Base-by-base conservation (phyloP, 2,329 filamentous ascomycete genomes). In the Colletotrichum sp. region DNA sequence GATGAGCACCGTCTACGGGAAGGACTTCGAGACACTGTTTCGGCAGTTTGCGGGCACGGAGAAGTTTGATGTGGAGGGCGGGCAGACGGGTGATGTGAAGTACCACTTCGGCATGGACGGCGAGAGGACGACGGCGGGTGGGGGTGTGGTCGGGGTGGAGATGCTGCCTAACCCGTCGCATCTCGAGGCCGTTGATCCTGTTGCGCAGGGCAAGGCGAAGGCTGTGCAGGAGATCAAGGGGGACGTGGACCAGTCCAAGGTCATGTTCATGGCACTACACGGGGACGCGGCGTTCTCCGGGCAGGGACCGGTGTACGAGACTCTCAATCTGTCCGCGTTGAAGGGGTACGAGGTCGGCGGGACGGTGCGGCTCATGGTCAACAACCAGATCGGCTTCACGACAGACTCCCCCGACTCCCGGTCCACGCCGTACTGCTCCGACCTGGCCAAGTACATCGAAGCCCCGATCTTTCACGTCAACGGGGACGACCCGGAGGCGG, bases 21-120 rank as follows among this genome's bases (percentile, higher is more conserved):
- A 99, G 89, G 96, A 96, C 81, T 99, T 98, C 86, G 97, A 99
- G 89, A 98, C 96, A 79, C 98, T 99, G 86, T 99, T 99, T 89
- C 98, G 95, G 84, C 97, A 99, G 86, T 99, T 99, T 82, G 95
- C 95, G 77, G 97, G 97, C 80, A 95, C 94, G 62, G 89, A 94
- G 21, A 95, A 95, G 83, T 95, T 95, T 71, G 94, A 95, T 80
- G 96, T 98, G 80, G 96, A 98, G 88, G 96, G 96, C 76, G 69
- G 74, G 6, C 66, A 68, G 74, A 98, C 96, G 75, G 97, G 97
- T 81, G 97, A 99, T 85, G 97, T 99, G 86, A 99, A 99, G 88
- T 99, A 99, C 88, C 97, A 99, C 89, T 89, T 99, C 82, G 97
- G 97, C 83, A 99, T 99, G 96, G 99, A 99, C 90, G 99, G 99